Percentiles rank a stretch among this genome's conserved stretches.
phyloP scores from a whole-genome alignment of 257 asterid genomes.

The Jacaranda copaia region DNA sequence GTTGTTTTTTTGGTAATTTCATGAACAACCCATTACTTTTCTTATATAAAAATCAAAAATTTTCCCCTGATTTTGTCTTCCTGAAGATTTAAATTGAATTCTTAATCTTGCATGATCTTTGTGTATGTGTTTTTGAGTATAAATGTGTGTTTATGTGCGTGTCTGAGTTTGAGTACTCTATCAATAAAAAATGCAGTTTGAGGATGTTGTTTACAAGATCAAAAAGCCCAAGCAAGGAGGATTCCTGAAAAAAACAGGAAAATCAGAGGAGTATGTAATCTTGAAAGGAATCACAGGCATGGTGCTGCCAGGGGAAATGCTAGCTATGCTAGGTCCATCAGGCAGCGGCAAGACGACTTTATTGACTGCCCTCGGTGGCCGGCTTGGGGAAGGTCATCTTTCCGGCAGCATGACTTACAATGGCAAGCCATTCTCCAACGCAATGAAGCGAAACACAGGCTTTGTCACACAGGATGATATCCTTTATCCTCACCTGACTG shows the following conservation, averaged over 20 bases:
- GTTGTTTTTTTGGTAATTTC: too few species aligned
- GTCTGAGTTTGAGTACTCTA: not conserved
- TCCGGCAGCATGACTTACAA: slow-evolving; percentile 65
- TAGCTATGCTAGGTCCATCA: slow-evolving; percentile 93
- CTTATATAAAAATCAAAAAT: too few species aligned
- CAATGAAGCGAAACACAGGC: slow-evolving; percentile 73
- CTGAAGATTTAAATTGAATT: too few species aligned
- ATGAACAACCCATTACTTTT: too few species aligned
- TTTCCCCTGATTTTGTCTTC: too few species aligned
- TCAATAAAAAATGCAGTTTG: slow-evolving; percentile 58
- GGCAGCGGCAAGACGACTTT: slow-evolving; percentile 94
- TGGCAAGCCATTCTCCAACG: slow-evolving; percentile 60
- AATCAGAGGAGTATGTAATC: slow-evolving; percentile 56
- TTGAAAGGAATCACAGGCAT: slow-evolving; percentile 72
- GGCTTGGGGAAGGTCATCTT: slow-evolving; percentile 51
- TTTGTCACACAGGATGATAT: slow-evolving; percentile 88
- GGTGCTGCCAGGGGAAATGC: slow-evolving; percentile 71
- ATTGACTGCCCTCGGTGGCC: slow-evolving; percentile 78
- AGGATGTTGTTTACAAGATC: slow-evolving; percentile 63
- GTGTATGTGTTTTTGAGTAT: not conserved
- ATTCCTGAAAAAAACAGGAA: slow-evolving; percentile 28
- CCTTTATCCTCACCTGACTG: slow-evolving; percentile 79
- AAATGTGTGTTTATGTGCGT: not conserved
- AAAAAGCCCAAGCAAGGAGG: slow-evolving; percentile 39
- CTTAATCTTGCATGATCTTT: too few species aligned